These are phyloP conservation scores for Aureobasidium pullulans DNA, from an alignment of 2,329 filamentous ascomycete genomes.

Conservation along the genomic window DNA sequence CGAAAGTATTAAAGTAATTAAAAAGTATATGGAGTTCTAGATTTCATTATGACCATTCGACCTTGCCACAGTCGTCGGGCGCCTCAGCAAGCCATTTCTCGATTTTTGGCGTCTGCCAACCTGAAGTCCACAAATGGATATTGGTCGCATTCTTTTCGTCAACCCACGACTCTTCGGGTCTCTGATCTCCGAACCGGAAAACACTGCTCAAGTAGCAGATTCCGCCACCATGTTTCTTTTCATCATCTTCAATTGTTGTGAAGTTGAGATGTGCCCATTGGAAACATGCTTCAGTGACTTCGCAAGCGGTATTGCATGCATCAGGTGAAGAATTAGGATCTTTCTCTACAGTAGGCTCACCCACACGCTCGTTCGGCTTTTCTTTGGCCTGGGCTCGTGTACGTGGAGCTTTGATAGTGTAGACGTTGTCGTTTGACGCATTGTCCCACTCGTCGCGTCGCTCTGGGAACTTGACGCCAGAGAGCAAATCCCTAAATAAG, in stretches of 20 bases:
- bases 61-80: neutral
- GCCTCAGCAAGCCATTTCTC: neutral
- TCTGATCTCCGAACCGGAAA: constrained; percentile 17
- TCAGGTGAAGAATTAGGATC: constrained; percentile 15
- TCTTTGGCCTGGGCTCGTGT: constrained; percentile 10
- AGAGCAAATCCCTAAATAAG: constrained; percentile 14
- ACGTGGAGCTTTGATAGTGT: constrained; percentile 14
- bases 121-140: neutral
- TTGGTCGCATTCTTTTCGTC: constrained; percentile 18
- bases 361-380: constrained; percentile 14
- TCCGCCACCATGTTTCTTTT: constrained; percentile 2
- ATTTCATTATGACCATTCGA: neutral
- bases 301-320: constrained; percentile 13
- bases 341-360: constrained; percentile 15
- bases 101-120: neutral
- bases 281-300: constrained; percentile 11
- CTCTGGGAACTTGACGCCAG: constrained; percentile 13
- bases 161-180: constrained; percentile 11
- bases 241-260: neutral
- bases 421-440: constrained; percentile 12
- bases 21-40: neutral
- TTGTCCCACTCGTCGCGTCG: constrained; percentile 18
- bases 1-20: too few species aligned
- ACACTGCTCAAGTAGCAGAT: constrained; percentile 19
- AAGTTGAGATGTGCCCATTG: constrained; percentile 20